Evolutionary conservation across 768 basidiomycete genomes (phyloP), one percentile per base, ranked within the genome.

Genomic region (Leccinum ochraceum): DNA sequence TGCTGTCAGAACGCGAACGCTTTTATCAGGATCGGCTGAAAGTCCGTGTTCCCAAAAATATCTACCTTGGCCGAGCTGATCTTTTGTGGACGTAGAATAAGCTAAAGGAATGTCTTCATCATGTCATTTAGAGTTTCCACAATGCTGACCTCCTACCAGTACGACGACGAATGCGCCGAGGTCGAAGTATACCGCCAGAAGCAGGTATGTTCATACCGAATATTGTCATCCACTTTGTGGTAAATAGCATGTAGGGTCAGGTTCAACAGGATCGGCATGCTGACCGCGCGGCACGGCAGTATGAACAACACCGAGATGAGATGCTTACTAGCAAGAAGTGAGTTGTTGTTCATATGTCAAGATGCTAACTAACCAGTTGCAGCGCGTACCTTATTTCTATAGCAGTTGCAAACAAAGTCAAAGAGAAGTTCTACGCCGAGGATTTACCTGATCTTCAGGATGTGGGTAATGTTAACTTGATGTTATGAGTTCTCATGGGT

Each of bases 261-360:
- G 82, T 83, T 48, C 78, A 78, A 67, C 90, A 91, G 68, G 92
- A 94, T 69, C 84, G 81, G 51, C 90, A 92, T 60, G 86, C 89
- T 34, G 89, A 88, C 57, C 83, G 90, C 36, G 83, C 81, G 3
- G 86, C 86, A 20, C 86, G 83, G 70, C 90, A 92, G 66, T 84
- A 83, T 49, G 90, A 92, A 63, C 86, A 90, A 65, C 90, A 92
- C 66, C 82, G 82, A 56, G 79, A 80, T 36, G 88, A 92, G 44
- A 93, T 94, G 92, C 73, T 85, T 48, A 89, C 87, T 65, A 83
- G 85, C 74, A 94, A 93, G 78, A 94, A 93, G 92, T 92, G 60
- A 34, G 76, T 36, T 24, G 16, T 30, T 53, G 39, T 60, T 28
- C 42, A 53, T 24, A 7, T 22, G n/a, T 51, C 55, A 5, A 52